A percentile compares a stretch with the other conserved stretches of the same genome.
These are phyloP conservation scores for Hypocrella siamensis DNA, from an alignment of 2,329 filamentous ascomycete genomes.

Conservation along the genomic window DNA sequence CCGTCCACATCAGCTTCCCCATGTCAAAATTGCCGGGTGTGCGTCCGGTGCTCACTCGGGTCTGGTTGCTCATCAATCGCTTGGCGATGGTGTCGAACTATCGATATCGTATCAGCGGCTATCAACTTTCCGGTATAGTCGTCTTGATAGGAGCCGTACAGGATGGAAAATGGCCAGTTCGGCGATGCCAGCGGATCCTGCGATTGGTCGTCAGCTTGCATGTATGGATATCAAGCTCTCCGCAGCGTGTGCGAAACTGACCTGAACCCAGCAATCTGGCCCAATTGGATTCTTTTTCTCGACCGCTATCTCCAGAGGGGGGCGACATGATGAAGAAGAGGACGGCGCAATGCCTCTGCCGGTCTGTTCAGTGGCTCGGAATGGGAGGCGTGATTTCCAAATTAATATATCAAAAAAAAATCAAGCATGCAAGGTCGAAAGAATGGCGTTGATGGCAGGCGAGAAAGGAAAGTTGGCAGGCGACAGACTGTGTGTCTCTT, in stretches of 20 bases:
- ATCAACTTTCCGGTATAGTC: slow-evolving; percentile 2
- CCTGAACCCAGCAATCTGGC: slow-evolving; percentile 86
- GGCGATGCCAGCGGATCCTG: slow-evolving; percentile 83
- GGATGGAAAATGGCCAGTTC: slow-evolving; percentile 89
- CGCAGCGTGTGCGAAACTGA: slow-evolving; percentile 21
- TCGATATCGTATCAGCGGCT: not conserved
- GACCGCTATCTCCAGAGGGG: slow-evolving; percentile 24
- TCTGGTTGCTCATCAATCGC: slow-evolving; percentile 97
- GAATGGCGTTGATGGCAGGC: no score
- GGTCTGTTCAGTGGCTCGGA: no score
- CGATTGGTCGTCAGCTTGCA: slow-evolving; percentile 8
- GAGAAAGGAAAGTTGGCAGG: no score
- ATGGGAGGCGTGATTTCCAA: no score
- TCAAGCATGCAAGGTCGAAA: no score
- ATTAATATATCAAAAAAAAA: no score
- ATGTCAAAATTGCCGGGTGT: no score
- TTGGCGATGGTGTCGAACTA: slow-evolving; percentile 97
- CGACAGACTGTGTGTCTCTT: no score
- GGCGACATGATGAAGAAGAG: slow-evolving; percentile 42
- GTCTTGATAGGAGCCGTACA: slow-evolving; percentile 29
- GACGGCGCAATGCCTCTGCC: no score
- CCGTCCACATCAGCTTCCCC: no score
- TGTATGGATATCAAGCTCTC: no score
- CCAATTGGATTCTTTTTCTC: slow-evolving; percentile 71
- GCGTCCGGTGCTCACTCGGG: slow-evolving; percentile 28